Evolutionary conservation across 805 yeast species (phyloP).

Genomic region (Cyberlindnera mrakii): DNA sequence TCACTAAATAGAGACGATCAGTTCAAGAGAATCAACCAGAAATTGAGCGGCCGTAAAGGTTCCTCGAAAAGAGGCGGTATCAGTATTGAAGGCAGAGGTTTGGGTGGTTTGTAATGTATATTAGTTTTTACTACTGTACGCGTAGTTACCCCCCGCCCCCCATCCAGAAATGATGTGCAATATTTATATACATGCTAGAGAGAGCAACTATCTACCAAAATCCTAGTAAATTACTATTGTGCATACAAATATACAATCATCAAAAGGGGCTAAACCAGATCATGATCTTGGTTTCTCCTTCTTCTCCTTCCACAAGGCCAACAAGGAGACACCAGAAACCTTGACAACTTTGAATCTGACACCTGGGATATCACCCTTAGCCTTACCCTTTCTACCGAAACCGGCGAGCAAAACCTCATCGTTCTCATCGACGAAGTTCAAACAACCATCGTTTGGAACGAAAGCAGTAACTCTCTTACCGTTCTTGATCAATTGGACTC

Average conservation of each 20-base stretch:
- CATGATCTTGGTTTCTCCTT: conserved; percentile 99
- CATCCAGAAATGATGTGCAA: no score
- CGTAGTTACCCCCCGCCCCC: background rate
- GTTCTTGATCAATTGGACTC: conserved; percentile 99
- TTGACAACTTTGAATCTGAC: conserved; percentile 99
- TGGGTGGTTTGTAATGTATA: conserved; percentile 1
- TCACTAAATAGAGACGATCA: conserved; percentile 64
- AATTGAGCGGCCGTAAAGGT: conserved; percentile 25
- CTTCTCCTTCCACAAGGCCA: conserved; percentile 99
- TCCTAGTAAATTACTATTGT: conserved; percentile 12
- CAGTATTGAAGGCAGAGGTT: conserved; percentile 48
- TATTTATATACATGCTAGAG: no score
- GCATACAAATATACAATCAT: conserved; percentile 24
- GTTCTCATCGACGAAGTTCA: conserved; percentile 99
- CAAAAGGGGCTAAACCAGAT: conserved; percentile 19
- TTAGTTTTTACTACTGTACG: background rate
- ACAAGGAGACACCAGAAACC: conserved; percentile 99
- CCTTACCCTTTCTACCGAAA: conserved; percentile 99
- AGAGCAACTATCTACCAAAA: no score
- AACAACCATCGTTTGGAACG: conserved; percentile 99
- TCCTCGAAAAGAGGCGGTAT: conserved; percentile 59
- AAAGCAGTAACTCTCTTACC: conserved; percentile 99
- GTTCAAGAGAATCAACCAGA: conserved; percentile 64
- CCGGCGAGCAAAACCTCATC: conserved; percentile 99
- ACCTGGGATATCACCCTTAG: conserved; percentile 99